phyloP scores from a whole-genome alignment of 805 yeast species.

The Isabelozyma pseudorhagii region DNA sequence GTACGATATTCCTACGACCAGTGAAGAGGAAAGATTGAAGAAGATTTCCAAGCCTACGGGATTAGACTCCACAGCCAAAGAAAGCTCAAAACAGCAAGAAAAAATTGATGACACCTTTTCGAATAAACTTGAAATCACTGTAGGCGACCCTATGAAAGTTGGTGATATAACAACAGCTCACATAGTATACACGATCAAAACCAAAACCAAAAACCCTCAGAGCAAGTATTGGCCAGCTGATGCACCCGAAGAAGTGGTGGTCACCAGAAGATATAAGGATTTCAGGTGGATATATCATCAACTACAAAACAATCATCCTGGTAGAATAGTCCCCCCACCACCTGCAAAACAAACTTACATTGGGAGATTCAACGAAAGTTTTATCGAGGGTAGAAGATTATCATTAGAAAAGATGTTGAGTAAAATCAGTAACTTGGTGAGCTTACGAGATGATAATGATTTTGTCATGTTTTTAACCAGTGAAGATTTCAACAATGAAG shows the following conservation, averaged over 20 bases:
- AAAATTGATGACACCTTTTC: constrained; percentile 1
- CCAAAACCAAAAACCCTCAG: constrained; percentile 49
- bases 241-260: constrained; percentile 40
- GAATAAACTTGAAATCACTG: constrained; percentile 57
- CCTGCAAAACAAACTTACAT: constrained; percentile 94
- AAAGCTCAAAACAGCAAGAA: constrained; percentile 3
- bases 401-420: constrained; percentile 83
- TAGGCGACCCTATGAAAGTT: constrained; percentile 88
- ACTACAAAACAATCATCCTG: constrained; percentile 82
- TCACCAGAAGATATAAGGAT: constrained; percentile 84
- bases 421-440: constrained; percentile 58
- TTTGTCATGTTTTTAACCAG: constrained; percentile 75
- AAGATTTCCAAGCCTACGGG: constrained; percentile 2
- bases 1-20: constrained; percentile 34
- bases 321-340: constrained; percentile 82
- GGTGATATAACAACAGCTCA: constrained; percentile 89
- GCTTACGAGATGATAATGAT: constrained; percentile 68
- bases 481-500: constrained; percentile 62
- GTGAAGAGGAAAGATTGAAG: constrained; percentile 14
- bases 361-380: constrained; percentile 87
- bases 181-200: constrained; percentile 77
- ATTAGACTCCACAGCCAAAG: constrained; percentile 5
- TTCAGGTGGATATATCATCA: constrained; percentile 94
- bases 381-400: constrained; percentile 79
- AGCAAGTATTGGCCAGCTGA: constrained; percentile 21